These are phyloP conservation scores for Trametes hirsuta DNA, from an alignment of 1,284 basidiomycete genomes.

Conservation along the genomic window DNA sequence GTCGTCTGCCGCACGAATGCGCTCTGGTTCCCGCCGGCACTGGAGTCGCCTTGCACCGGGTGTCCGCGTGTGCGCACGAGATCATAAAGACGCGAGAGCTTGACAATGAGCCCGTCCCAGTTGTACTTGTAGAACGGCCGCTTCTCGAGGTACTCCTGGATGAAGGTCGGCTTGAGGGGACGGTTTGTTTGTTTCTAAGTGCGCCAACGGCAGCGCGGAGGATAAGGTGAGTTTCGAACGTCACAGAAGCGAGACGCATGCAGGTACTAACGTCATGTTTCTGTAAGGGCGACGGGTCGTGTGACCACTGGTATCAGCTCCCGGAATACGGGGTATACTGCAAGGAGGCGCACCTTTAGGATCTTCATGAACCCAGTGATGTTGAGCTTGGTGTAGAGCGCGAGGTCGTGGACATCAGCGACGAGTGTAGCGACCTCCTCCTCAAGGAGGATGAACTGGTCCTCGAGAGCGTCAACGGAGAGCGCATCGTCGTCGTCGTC, in stretches of 20 bases:
- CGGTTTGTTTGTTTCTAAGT: constrained; percentile 80
- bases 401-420: constrained; percentile 97
- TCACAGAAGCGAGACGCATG: neutral
- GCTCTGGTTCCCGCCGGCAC: constrained; percentile 93
- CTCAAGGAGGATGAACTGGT: constrained; percentile 88
- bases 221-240: constrained; percentile 1
- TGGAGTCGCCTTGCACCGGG: constrained; percentile 91
- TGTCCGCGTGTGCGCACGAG: constrained; percentile 95
- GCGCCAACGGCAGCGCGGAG: neutral
- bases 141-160: constrained; percentile 92
- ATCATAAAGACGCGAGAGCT: constrained; percentile 95
- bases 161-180: constrained; percentile 70
- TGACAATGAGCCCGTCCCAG: constrained; percentile 94
- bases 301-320: constrained; percentile 14
- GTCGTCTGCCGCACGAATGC: constrained; percentile 98
- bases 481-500: constrained; percentile 62
- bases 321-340: neutral
- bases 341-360: constrained; percentile 67
- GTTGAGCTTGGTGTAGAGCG: constrained; percentile 94
- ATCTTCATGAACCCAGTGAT: constrained; percentile 99
- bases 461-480: constrained; percentile 82
- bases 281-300: constrained; percentile 36
- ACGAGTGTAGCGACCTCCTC: constrained; percentile 96
- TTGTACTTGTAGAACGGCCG: constrained; percentile 97
- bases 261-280: constrained; percentile 75